Conservation (phyloP, 345 rosid genomes). For the Heritiera fomes region DNA sequence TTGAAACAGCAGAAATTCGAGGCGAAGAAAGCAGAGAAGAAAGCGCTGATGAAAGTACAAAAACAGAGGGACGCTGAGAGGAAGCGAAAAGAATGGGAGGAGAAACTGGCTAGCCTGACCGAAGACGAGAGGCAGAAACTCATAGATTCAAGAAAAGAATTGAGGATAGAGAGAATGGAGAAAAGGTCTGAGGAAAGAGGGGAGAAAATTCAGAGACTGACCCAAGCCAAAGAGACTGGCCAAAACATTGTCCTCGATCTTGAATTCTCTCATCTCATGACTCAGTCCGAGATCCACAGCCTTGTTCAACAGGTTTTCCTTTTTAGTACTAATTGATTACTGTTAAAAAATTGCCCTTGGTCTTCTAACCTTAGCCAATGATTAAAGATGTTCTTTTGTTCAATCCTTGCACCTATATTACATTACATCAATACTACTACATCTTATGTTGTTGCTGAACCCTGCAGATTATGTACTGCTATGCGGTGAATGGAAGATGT, state of each 20-base stretch:
- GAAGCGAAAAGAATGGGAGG: constrained; percentile 64
- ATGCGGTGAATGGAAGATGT: constrained; percentile 78
- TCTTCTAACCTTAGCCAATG: neutral
- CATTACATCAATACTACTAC: neutral
- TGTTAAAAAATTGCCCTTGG: neutral
- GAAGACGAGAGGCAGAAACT: constrained; percentile 72
- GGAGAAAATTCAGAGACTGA: constrained; percentile 57
- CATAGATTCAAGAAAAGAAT: constrained; percentile 61
- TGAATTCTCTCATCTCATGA: constrained; percentile 80
- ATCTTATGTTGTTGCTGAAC: constrained; percentile 17
- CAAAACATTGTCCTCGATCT: constrained; percentile 82
- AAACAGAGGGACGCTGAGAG: constrained; percentile 68
- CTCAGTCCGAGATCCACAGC: constrained; percentile 70
- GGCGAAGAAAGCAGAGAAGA: constrained; percentile 87
- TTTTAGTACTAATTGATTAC: neutral
- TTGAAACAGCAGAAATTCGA: constrained; percentile 75
- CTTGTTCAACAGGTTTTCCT: constrained; percentile 78
- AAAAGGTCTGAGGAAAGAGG: constrained; percentile 69
- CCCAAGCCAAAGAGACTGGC: constrained; percentile 58
- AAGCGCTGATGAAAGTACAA: constrained; percentile 67
- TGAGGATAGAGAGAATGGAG: constrained; percentile 66
- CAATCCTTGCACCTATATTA: neutral
- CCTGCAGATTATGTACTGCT: constrained; percentile 86
- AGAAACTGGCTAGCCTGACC: constrained; percentile 43
- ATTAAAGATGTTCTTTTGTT: neutral